A percentile compares a stretch with the other conserved stretches of the same genome.
Conservation (phyloP, 2,329 filamentous ascomycete species). For the Fulvia fulva region DNA sequence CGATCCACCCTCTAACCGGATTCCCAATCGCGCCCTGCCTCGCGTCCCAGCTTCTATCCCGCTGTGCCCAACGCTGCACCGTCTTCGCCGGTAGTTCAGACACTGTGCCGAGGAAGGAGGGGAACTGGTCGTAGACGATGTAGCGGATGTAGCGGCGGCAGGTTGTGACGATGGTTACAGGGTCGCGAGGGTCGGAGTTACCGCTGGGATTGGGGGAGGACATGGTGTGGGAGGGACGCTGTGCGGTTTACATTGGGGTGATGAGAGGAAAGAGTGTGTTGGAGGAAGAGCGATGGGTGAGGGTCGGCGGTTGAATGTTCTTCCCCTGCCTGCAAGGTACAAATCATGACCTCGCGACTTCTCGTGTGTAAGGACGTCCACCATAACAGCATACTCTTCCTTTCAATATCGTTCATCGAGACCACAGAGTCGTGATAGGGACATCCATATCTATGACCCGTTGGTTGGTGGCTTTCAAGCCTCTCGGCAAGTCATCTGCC, state of each 20-base stretch:
- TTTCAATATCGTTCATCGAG: too few relatives aligned
- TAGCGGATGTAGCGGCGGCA: conserved; percentile 10
- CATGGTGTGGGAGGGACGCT: background rate
- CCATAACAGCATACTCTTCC: too few relatives aligned
- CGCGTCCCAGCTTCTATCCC: conserved; percentile 19
- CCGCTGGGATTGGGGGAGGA: conserved; percentile 5
- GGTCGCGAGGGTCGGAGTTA: conserved; percentile 16
- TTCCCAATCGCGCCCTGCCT: conserved; percentile 21
- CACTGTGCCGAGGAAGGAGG: conserved; percentile 10
- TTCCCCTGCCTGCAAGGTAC: too few relatives aligned
- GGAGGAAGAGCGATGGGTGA: background rate
- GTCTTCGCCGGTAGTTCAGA: conserved; percentile 16
- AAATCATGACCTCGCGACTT: too few relatives aligned
- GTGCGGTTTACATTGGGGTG: background rate
- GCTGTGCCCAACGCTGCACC: conserved; percentile 13
- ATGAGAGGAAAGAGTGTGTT: background rate
- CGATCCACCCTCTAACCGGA: conserved; percentile 18
- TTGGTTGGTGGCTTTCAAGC: too few relatives aligned
- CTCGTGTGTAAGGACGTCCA: too few relatives aligned
- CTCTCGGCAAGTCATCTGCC: too few relatives aligned
- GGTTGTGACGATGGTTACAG: conserved; percentile 13
- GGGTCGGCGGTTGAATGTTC: too few relatives aligned
- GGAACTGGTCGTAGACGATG: conserved; percentile 15
- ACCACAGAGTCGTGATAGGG: too few relatives aligned
- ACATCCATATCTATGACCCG: too few relatives aligned